Base-by-base conservation (phyloP, 2,329 filamentous ascomycete species). In the Monascus ruber region DNA sequence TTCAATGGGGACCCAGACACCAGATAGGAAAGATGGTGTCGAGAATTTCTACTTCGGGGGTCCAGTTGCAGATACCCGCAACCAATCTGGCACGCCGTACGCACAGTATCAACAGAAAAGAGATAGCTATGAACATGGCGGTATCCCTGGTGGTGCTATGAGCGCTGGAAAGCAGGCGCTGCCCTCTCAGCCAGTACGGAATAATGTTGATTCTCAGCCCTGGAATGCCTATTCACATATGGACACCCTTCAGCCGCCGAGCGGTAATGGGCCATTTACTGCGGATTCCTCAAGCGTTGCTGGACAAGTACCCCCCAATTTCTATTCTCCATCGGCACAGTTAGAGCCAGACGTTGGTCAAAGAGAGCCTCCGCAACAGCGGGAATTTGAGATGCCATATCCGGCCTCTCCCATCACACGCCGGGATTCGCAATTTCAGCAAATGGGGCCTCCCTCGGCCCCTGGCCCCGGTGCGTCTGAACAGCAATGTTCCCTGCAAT, bases 41-140 rank as follows among this genome's bases (percentile, higher is more conserved):
- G 88, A 95, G 56, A 89, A 72, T 60, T 95, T 83, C 59, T 95
- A 95, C 59, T 84, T 78, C 9, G 77, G 77, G 29, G 82, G 80
- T 48, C 66, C 74, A 33, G 68, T 62, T 36, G 59, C 62, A 47
- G 68, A 60, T 6, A 54, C 69, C 4, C 73, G 74, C 46, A 62
- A 58, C 7, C 56, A 66, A 34, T 68, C 70, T 7, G 73, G 74
- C 38, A 66, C 70, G 11, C 61, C 66, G 31, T 80, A 67, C 25
- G 59, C 65, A 40, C 68, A 70, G 37, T 63, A 69, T 28, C 62
- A 63, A 42, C 46, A 51, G 17, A 44, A 48, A 17, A 40, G 43
- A 26, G 45, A 47, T 9, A 35, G 35, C 8, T 44, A 45, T 38
- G 43, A 45, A 27, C 29, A 40, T 25, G 33, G 33, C 4, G 40